These are phyloP conservation scores for Dendrostoma leiphaemia DNA, from an alignment of 2,329 filamentous ascomycete species.

Conservation along the genomic window DNA sequence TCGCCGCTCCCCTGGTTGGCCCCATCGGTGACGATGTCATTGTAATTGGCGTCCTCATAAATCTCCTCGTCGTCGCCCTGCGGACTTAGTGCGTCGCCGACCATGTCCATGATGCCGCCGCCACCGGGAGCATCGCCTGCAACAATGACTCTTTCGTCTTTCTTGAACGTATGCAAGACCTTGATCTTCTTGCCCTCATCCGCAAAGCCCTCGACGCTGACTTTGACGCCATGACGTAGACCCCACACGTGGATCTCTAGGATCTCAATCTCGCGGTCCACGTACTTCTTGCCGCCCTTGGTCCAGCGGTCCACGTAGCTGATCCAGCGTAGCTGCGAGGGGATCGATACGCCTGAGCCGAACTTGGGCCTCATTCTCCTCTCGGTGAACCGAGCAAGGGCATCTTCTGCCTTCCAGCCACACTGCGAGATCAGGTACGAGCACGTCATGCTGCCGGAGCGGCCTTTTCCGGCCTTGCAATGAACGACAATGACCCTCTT, in stretches of 20 bases:
- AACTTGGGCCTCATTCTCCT: slow-evolving; percentile 87
- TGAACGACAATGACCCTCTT: slow-evolving; percentile 82
- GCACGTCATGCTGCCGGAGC: slow-evolving; percentile 84
- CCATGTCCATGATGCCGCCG: slow-evolving; percentile 47
- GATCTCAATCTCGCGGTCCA: slow-evolving; percentile 80
- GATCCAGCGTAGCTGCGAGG: slow-evolving; percentile 85
- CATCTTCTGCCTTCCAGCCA: slow-evolving; percentile 53
- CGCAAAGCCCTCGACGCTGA: slow-evolving; percentile 79
- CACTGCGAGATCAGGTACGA: slow-evolving; percentile 90
- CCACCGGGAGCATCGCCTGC: slow-evolving; percentile 53
- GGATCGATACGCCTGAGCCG: slow-evolving; percentile 86
- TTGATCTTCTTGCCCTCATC: slow-evolving; percentile 90
- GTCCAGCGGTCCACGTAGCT: slow-evolving; percentile 88
- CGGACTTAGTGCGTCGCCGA: slow-evolving; percentile 41
- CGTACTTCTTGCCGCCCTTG: slow-evolving; percentile 69
- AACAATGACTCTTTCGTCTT: slow-evolving; percentile 68
- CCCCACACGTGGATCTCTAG: slow-evolving; percentile 90
- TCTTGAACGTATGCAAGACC: slow-evolving; percentile 75
- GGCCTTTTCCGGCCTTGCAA: slow-evolving; percentile 94
- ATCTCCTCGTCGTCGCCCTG: slow-evolving; percentile 31
- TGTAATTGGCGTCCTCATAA: slow-evolving; percentile 29
- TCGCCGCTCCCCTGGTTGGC: slow-evolving; percentile 9
- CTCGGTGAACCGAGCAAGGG: slow-evolving; percentile 65
- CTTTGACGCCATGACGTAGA: slow-evolving; percentile 80
- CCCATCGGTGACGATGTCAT: slow-evolving; percentile 9